These are phyloP conservation scores for Knoxia roxburghii DNA, from an alignment of 257 asterid species.

Conservation along the genomic window DNA sequence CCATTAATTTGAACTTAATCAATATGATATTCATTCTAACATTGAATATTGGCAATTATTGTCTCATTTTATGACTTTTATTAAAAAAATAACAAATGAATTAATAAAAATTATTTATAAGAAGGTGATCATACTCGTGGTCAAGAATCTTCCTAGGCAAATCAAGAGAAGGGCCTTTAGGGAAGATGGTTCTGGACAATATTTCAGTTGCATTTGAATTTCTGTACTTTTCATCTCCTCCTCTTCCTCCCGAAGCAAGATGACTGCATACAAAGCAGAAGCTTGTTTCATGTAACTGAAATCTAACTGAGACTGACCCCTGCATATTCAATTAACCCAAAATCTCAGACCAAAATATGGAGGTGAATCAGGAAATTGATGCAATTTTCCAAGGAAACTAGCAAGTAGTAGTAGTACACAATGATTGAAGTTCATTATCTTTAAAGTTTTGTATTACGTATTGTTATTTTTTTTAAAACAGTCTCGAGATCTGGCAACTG, in stretches of 20 bases:
- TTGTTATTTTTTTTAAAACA: too few species aligned
- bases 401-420: background rate
- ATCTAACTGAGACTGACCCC: conserved; percentile 40
- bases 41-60: conserved; percentile 8
- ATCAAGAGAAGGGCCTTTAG: conserved; percentile 39
- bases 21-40: background rate
- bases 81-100: too few species aligned
- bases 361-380: too few species aligned
- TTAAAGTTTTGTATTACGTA: too few species aligned
- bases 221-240: conserved; percentile 40
- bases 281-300: conserved; percentile 37
- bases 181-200: conserved; percentile 42
- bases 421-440: too few species aligned
- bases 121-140: conserved; percentile 42
- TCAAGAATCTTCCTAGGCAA: conserved; percentile 49
- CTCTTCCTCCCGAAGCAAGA: conserved; percentile 31
- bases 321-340: conserved; percentile 13
- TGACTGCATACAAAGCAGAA: conserved; percentile 38
- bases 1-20: conserved; percentile 14
- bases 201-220: conserved; percentile 47
- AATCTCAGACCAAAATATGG: background rate
- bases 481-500: too few species aligned
- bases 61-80: conserved; percentile 6
- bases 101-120: background rate
- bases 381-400: too few species aligned